Conservation (phyloP, 306 rosid genomes). For the Prunus mume region DNA sequence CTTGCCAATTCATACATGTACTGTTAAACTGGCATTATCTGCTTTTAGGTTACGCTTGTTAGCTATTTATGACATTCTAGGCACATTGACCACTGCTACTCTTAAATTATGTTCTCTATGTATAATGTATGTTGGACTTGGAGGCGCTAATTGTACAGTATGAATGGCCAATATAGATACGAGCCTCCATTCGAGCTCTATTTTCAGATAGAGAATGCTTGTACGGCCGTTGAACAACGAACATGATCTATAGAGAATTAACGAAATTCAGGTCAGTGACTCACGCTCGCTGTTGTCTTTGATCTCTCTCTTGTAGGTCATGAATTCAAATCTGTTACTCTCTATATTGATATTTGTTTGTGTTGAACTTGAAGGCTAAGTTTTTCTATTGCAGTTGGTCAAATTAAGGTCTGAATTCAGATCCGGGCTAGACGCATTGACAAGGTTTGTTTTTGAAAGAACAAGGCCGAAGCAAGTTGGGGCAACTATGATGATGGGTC, state of each 20-base stretch:
- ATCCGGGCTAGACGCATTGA: conserved; percentile 33
- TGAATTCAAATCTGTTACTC: not conserved
- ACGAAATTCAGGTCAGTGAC: conserved; percentile 69
- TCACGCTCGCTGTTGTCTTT: not conserved
- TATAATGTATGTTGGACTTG: not conserved
- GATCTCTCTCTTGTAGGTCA: not conserved
- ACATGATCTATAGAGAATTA: conserved; percentile 79
- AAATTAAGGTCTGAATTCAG: no score
- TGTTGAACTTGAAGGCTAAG: no score
- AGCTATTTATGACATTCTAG: not conserved
- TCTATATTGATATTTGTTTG: not conserved
- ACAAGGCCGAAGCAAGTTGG: conserved; percentile 97
- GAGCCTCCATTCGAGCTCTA: conserved; percentile 84
- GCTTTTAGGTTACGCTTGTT: no score
- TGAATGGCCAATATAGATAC: conserved; percentile 54
- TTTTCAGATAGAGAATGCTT: conserved; percentile 89
- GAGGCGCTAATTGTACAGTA: conserved; percentile 29
- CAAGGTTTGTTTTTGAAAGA: conserved; percentile 84
- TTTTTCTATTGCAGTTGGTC: no score
- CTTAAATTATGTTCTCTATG: not conserved
- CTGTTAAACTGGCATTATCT: not conserved
- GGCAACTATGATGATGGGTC: conserved; percentile 91
- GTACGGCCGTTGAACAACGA: conserved; percentile 86
- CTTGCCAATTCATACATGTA: not conserved
- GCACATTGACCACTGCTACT: not conserved